Evolutionary conservation across 2,329 filamentous ascomycete species (phyloP), one percentile per base, ranked within the genome.

Genomic region (Phyllosticta citriasiana): DNA sequence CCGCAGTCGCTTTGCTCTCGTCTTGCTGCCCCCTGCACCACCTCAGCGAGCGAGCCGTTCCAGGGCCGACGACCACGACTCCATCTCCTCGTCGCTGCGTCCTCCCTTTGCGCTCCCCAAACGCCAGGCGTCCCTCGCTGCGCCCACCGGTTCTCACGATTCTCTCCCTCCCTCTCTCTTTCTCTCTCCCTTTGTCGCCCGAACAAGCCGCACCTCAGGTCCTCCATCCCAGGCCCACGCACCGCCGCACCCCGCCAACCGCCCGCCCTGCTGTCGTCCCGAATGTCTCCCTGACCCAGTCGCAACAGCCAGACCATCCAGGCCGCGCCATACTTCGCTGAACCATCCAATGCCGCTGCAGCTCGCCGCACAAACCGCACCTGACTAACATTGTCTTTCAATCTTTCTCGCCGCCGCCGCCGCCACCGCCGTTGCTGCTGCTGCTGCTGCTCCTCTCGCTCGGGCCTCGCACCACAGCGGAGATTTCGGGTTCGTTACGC

Each of bases 271-370:
- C 40, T n/a, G 40, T 55, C 53, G 58, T 47, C 53, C 53, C 58
- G 58, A 53, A 56, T 60, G 58, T 54, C 58, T 60, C 53, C 53
- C 58, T 60, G 53, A 60, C 58, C 58, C 40, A 19, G 25, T 53
- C 53, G 53, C 53, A 30, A 35, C 58, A 51, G 57, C 16, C 53
- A 47, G 58, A 55, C 50, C 58, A 33, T 59, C 52, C 57, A 40
- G 27, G 27, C 27, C 27, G 27, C 5, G 6, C 9, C 27, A 6
- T 30, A 4, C 27, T 7, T 6, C 12, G 35, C 5, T 40, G 35
- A 6, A 53, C 35, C 50, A 55, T 22, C 58, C 58, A 60, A 60
- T 60, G 58, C 58, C 35, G 53, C 53, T 53, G 53, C 52, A 35
- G 53, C 58, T 60, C 58, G 58, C 58, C 58, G 55, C 55, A 35